Evolutionary conservation across 164 flowering plant genomes (phyloP).

Genomic region (Berberis thunbergii): DNA sequence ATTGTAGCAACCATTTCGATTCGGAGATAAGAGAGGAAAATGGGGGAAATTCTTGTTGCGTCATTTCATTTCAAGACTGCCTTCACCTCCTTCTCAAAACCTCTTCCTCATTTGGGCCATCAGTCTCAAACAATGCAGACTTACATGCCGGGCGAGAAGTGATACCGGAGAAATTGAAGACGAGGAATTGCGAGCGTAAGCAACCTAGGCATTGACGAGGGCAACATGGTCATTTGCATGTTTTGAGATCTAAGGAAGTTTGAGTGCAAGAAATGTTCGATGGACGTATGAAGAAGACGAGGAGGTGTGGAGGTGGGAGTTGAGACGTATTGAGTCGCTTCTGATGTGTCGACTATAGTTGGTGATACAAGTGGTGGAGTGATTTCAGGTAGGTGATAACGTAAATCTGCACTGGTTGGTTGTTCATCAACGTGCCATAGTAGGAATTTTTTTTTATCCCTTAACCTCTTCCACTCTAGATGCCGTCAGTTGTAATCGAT

Average conservation of each 20-base stretch:
- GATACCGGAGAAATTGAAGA: constrained; percentile 46
- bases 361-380: background rate
- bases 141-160: constrained; percentile 24
- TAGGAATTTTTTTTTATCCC: no score
- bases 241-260: constrained; percentile 65
- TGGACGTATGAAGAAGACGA: constrained; percentile 46
- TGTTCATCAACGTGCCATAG: no score
- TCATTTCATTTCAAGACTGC: no score
- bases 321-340: constrained; percentile 36
- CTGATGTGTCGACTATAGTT: background rate
- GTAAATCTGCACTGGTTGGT: no score
- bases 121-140: constrained; percentile 40
- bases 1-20: no score
- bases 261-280: constrained; percentile 62
- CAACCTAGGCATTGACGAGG: constrained; percentile 72
- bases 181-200: constrained; percentile 78
- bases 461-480: no score
- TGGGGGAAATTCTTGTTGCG: no score
- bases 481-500: no score
- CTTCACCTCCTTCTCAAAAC: constrained; percentile 90
- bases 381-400: constrained; percentile 36
- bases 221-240: constrained; percentile 80
- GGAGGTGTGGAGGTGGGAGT: background rate
- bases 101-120: constrained; percentile 66
- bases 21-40: no score